Evolutionary conservation across 495 filamentous ascomycete genomes (phyloP), one percentile per base, ranked within the genome.

Genomic region (Penicillium daleae): DNA sequence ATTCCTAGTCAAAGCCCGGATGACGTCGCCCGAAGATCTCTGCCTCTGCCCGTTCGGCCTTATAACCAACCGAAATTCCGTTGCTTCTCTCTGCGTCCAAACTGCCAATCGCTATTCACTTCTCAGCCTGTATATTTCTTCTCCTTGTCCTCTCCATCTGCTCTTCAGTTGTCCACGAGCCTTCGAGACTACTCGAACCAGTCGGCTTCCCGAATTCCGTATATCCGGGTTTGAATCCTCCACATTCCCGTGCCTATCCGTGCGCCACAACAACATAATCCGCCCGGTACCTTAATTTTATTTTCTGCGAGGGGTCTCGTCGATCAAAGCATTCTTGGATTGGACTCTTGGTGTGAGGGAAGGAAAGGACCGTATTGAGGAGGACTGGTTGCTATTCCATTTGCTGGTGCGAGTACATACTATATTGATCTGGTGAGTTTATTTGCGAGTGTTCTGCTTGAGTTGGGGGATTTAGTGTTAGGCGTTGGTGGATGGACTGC

Each of bases 201-300:
- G 40, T 19, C 40, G n/a, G 40, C 19, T 42, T 19, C 2, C 40
- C n/a, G 40, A 15, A n/a, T 22, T 2, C n/a, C 42, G n/a, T 10
- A 46, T 17, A 46, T 29, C 12, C 46, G 3, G n/a, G 29, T n/a
- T 29, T 8, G 44, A 13, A 22, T 42, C 32, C 12, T 54, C 49
- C 56, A 48, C 42, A 63, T 56, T 67, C 49, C 64, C 19, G 17
- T n/a, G 22, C 29, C 26, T 35, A 60, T 17, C 62, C 44, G 60
- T n/a, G 56, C 57, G 61, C 65, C 65, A 67, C 65, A 61, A 63
- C 35, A 59, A 35, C 49, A 26, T 44, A 39, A 21, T 53, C 19
- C n/a, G 24, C 32, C 8, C 39, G 31, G 9, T 22, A n/a, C 53
- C 27, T 24, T 29, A 67, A 67, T 67, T 52, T 64, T 63, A 61